Evolutionary conservation across 2,329 filamentous ascomycete species (phyloP), one percentile per base, ranked within the genome.

Genomic region (Keithomyces neogunnii): DNA sequence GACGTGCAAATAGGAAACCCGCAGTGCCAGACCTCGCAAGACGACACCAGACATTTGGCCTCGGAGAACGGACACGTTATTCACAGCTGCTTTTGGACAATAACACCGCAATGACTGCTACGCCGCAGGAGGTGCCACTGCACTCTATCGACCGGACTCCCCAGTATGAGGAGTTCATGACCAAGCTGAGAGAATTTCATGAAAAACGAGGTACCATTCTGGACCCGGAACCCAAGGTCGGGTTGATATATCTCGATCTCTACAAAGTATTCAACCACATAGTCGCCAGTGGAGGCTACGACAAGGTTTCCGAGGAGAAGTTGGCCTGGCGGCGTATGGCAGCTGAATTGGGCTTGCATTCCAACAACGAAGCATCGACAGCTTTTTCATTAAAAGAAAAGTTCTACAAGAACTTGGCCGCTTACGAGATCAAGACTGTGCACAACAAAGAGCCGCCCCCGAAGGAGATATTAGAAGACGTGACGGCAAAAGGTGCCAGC

Each of bases 381-480:
- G 89, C 89, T 11, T 95, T 95, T 69, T 80, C 86, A 53, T 74
- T 95, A 51, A 96, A 96, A 71, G 86, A 87, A 51, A 84, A 87
- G 56, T 96, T 93, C 72, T 95, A 95, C 74, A 91, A 89, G 67
- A 89, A 92, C 61, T 78, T 96, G 44, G 86, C 86, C 10, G 89
- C 90, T 2, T 96, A 87, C 68, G 90, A 95, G 69, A 93, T 95
- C 62, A 81, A 81, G 45, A 85, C 82, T 9, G 71, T 90, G 42
- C 86, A 91, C 69, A 80, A 84, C 50, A 84, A 86, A 67, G 88
- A 90, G 55, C 90, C 90, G 0, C 90, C 90, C 13, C 89, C 89
- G 5, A 89, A 87, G 59, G 88, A 95, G 60, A 95, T 95, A 46
- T 74, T 96, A 35, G 90, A 96, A 67, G 84, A 90, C 43, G 87